Percentiles rank a stretch among this genome's conserved stretches.
phyloP scores from a whole-genome alignment of 139 green algal genomes.

The Coelastrella sp. region DNA sequence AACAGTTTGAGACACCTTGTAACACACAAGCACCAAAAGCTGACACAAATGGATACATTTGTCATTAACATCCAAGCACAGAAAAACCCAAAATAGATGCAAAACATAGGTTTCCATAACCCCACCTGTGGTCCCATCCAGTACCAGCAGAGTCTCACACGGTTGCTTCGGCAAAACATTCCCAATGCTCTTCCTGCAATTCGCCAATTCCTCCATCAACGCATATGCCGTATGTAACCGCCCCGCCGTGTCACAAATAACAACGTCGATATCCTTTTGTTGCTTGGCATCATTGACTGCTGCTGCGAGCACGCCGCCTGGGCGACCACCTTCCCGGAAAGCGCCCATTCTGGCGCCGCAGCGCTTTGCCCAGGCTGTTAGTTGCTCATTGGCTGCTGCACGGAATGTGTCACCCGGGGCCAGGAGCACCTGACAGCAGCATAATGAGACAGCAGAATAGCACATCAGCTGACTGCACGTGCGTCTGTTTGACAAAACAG shows the following conservation, averaged over 20 bases:
- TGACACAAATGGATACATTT: too few species aligned
- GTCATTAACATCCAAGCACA: too few species aligned
- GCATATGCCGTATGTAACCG: slow-evolving; percentile 95
- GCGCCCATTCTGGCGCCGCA: slow-evolving; percentile 72
- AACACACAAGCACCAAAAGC: too few species aligned
- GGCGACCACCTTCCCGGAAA: slow-evolving; percentile 67
- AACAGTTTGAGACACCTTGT: too few species aligned
- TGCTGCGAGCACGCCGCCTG: slow-evolving; percentile 52
- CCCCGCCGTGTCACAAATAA: slow-evolving; percentile 95
- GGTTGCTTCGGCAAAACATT: slow-evolving; percentile 49
- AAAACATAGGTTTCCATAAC: background rate
- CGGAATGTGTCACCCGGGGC: slow-evolving; percentile 97
- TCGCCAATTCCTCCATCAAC: slow-evolving; percentile 93
- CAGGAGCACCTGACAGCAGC: slow-evolving; percentile 80
- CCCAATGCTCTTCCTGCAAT: slow-evolving; percentile 49
- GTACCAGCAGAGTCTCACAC: slow-evolving; percentile 94
- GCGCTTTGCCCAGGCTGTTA: slow-evolving; percentile 89
- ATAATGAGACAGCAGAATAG: background rate
- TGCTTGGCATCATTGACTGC: slow-evolving; percentile 50
- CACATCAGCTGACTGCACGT: background rate
- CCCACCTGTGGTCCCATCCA: slow-evolving; percentile 96
- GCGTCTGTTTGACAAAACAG: background rate
- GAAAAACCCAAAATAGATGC: too few species aligned
- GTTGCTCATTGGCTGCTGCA: slow-evolving; percentile 95
- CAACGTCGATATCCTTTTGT: slow-evolving; percentile 76